phyloP scores from a whole-genome alignment of 2,329 filamentous ascomycete species.

The Fusarium gaditjirri region DNA sequence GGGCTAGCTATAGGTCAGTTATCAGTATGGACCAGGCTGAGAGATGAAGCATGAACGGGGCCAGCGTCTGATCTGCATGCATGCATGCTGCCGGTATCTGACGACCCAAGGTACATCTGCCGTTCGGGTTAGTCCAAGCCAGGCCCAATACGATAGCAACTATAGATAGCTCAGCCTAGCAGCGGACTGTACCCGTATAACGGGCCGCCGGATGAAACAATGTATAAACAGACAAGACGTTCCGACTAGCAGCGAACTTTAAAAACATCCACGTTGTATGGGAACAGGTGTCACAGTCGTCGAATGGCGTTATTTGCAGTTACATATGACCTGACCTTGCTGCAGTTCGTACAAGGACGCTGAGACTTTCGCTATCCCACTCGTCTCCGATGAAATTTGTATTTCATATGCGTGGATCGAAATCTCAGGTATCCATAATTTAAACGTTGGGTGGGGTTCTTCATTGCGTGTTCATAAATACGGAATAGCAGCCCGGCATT shows the following conservation, averaged over 20 bases:
- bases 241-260: no score
- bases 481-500: not conserved
- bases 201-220: not conserved
- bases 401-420: not conserved
- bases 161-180: not conserved
- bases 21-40: not conserved
- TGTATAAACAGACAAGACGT: rapidly evolving
- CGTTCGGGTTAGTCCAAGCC: not conserved
- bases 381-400: not conserved
- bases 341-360: rapidly evolving
- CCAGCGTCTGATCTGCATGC: not conserved
- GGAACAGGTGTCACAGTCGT: rapidly evolving
- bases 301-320: not conserved
- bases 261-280: not conserved
- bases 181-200: not conserved
- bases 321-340: not conserved
- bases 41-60: not conserved
- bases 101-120: not conserved
- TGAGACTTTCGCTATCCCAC: rapidly evolving
- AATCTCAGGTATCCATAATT: not conserved
- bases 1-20: not conserved
- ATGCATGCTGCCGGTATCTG: not conserved
- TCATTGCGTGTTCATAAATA: not conserved
- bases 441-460: not conserved
- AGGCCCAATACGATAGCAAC: not conserved